These are phyloP conservation scores for Candolleomyces aberdarensis DNA, from an alignment of 768 basidiomycete genomes.

Conservation along the genomic window DNA sequence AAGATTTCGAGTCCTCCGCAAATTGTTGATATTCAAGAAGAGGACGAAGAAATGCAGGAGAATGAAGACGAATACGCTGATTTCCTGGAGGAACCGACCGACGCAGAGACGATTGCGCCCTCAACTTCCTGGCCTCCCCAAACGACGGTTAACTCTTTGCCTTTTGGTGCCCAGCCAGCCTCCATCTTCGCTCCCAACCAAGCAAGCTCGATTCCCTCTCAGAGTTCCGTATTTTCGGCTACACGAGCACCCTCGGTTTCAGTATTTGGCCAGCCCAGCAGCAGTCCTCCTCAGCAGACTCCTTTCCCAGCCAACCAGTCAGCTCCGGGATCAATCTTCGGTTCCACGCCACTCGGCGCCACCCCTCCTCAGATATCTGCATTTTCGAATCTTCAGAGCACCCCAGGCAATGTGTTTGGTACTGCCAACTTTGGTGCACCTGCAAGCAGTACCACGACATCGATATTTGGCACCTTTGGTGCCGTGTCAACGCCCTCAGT, in stretches of 20 bases:
- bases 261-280: no score
- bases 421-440: slow-evolving; percentile 31
- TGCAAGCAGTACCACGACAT: slow-evolving; percentile 14
- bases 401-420: slow-evolving; percentile 34
- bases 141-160: not conserved
- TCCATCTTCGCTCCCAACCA: no score
- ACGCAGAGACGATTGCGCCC: not conserved
- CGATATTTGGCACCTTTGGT: slow-evolving; percentile 17
- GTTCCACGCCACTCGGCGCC: slow-evolving; percentile 5
- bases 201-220: no score
- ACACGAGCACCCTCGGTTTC: no score
- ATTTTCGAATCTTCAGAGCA: slow-evolving; percentile 2
- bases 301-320: not conserved
- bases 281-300: not conserved
- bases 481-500: not conserved
- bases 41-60: slow-evolving; percentile 24
- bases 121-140: not conserved
- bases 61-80: slow-evolving; percentile 18
- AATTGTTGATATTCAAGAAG: slow-evolving; percentile 21
- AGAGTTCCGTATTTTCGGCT: no score
- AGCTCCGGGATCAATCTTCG: slow-evolving; percentile 1
- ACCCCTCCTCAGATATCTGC: slow-evolving; percentile 8
- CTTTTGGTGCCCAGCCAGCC: not conserved
- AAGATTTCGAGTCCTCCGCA: slow-evolving; percentile 28
- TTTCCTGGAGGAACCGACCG: no score